phyloP scores from a whole-genome alignment of 352 stramenopile genomes.

The Phytopythium helicoides region DNA sequence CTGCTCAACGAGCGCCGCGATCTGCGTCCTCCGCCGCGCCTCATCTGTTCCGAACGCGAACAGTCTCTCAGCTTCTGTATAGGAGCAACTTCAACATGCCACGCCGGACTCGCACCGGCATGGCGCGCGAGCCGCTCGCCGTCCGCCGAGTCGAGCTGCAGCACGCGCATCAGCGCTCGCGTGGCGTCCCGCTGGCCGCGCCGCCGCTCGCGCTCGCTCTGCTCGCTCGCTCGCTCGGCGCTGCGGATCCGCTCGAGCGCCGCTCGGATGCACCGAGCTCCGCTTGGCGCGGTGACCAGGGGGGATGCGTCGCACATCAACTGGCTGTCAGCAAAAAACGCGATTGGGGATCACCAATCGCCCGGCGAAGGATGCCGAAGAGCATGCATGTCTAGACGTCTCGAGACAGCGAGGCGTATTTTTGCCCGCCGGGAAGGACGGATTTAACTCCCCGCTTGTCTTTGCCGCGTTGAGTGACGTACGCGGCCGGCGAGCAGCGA shows the following conservation, averaged over 20 bases:
- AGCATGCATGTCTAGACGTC: no score
- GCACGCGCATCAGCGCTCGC: constrained; percentile 46
- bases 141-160: constrained; percentile 47
- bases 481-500: no score
- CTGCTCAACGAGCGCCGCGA: constrained; percentile 24
- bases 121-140: constrained; percentile 24
- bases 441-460: no score
- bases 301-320: neutral
- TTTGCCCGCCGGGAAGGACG: no score
- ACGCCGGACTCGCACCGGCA: constrained; percentile 23
- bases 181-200: constrained; percentile 33
- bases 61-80: no score
- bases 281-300: neutral
- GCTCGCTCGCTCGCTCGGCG: constrained; percentile 4
- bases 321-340: neutral
- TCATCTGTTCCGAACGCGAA: constrained; percentile 2
- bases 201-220: constrained; percentile 14
- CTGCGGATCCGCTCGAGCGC: constrained; percentile 24
- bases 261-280: constrained; percentile 21
- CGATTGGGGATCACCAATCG: neutral
- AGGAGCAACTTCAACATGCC: neutral
- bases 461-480: no score
- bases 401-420: no score
- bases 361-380: no score
- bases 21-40: neutral